Percentiles rank a stretch among this genome's conserved stretches.
Evolutionary conservation across 2,329 filamentous ascomycete genomes (phyloP).

Genomic region (Chalaropsis thielavioides): DNA sequence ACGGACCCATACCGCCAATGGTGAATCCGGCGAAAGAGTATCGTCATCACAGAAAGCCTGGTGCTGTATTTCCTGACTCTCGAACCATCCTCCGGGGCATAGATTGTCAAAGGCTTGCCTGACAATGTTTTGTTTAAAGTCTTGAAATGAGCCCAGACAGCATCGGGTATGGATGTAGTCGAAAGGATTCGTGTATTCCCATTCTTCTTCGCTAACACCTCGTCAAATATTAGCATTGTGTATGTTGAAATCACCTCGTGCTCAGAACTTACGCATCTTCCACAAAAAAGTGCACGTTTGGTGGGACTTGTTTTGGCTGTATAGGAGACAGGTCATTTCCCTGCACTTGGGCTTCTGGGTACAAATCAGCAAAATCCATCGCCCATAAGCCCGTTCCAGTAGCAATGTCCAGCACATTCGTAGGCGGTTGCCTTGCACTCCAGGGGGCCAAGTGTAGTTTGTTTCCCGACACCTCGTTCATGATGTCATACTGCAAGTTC

Average conservation of each 20-base stretch:
- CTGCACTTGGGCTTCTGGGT: conserved; percentile 42
- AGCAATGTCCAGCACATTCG: conserved; percentile 30
- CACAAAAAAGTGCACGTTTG: conserved; percentile 60
- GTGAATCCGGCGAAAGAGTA: conserved; percentile 28
- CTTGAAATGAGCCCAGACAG: conserved; percentile 35
- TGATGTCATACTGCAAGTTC: conserved; percentile 27
- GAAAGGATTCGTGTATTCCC: conserved; percentile 39
- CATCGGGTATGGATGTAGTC: conserved; percentile 41
- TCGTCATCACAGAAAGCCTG: conserved; percentile 31
- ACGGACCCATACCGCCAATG: conserved; percentile 29
- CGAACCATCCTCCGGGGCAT: conserved; percentile 39
- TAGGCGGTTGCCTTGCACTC: conserved; percentile 25
- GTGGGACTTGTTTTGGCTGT: conserved; percentile 50
- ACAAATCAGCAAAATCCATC: conserved; percentile 50
- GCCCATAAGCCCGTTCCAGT: conserved; percentile 44
- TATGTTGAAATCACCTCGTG: not conserved
- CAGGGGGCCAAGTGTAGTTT: conserved; percentile 32
- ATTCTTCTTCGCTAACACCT: conserved; percentile 31
- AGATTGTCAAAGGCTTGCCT: conserved; percentile 36
- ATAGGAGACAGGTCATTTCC: conserved; percentile 56
- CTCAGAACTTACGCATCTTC: conserved; percentile 39
- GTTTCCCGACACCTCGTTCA: conserved; percentile 28
- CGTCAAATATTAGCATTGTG: not conserved
- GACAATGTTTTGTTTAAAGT: conserved; percentile 37
- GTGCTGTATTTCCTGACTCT: conserved; percentile 36